A percentile compares a stretch with the other conserved stretches of the same genome.
Conservation (phyloP, 1,139 yeast genomes). For the Sugiyamaella paludigena region DNA sequence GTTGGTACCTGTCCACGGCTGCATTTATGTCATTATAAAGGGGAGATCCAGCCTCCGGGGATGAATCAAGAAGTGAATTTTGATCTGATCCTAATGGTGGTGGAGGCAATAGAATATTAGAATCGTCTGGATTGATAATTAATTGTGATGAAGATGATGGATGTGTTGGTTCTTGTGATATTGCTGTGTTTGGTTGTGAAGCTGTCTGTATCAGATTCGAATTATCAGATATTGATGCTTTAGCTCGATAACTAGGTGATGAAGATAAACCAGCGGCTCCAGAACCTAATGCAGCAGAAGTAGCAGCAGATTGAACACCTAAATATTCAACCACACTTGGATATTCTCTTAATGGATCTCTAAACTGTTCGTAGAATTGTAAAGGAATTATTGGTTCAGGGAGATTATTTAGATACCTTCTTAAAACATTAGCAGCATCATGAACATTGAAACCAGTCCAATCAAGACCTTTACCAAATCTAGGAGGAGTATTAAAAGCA, state of each 20-base stretch:
- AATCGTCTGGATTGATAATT: not conserved
- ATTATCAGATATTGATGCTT: not conserved
- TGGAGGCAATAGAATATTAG: not conserved
- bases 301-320: slow-evolving; percentile 34
- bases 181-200: not conserved
- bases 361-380: slow-evolving; percentile 68
- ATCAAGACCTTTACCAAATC: slow-evolving; percentile 77
- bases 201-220: not conserved
- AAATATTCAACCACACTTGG: slow-evolving; percentile 61
- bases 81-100: not conserved
- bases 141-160: not conserved
- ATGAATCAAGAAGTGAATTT: not conserved
- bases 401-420: slow-evolving; percentile 80
- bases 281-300: slow-evolving; percentile 12
- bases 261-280: slow-evolving; percentile 9
- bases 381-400: slow-evolving; percentile 93
- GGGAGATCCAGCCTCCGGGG: slow-evolving; percentile 7
- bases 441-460: slow-evolving; percentile 98
- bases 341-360: slow-evolving; percentile 69
- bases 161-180: too few species aligned
- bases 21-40: slow-evolving; percentile 53
- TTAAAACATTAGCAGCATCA: slow-evolving; percentile 88
- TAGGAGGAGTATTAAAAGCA: slow-evolving; percentile 81
- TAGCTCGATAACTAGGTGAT: slow-evolving; percentile 5
- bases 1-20: slow-evolving; percentile 70